phyloP scores from a whole-genome alignment of 2,329 filamentous ascomycete genomes.

The Aureobasidium sp. region DNA sequence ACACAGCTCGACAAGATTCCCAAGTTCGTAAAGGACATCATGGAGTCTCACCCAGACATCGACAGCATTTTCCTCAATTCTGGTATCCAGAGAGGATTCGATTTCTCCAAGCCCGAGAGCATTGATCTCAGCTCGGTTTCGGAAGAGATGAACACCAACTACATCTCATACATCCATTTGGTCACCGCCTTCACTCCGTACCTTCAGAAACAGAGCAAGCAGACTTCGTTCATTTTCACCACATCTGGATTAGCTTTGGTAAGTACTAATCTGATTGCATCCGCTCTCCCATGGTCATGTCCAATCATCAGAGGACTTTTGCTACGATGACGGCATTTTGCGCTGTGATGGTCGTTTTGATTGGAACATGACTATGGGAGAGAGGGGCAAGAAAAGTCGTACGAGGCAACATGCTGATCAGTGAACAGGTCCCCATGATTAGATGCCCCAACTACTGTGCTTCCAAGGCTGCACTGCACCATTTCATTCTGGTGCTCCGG shows the following conservation, averaged over 20 bases:
- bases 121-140: slow-evolving; percentile 37
- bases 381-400: not conserved
- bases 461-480: slow-evolving; percentile 47
- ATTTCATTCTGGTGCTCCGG: slow-evolving; percentile 43
- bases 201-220: slow-evolving; percentile 36
- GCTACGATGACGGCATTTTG: not conserved
- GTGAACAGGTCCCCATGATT: slow-evolving; percentile 29
- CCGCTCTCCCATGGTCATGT: not conserved
- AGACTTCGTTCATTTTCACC: slow-evolving; percentile 38
- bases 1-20: slow-evolving; percentile 41
- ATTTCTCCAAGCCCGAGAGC: slow-evolving; percentile 40
- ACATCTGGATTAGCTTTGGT: slow-evolving; percentile 44
- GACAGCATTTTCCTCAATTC: slow-evolving; percentile 45
- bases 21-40: slow-evolving; percentile 34
- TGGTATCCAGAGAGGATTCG: slow-evolving; percentile 43
- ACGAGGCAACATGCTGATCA: not conserved
- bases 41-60: slow-evolving; percentile 39
- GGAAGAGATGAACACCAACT: slow-evolving; percentile 43
- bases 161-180: slow-evolving; percentile 40
- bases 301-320: not conserved
- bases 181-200: slow-evolving; percentile 43
- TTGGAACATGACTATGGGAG: not conserved
- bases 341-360: not conserved
- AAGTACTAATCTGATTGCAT: not conserved
- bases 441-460: slow-evolving; percentile 46